A percentile compares a stretch with the other conserved stretches of the same genome.
These are phyloP conservation scores for Chlorella variabilis DNA, from an alignment of 163 green algal genomes.

Conservation along the genomic window DNA sequence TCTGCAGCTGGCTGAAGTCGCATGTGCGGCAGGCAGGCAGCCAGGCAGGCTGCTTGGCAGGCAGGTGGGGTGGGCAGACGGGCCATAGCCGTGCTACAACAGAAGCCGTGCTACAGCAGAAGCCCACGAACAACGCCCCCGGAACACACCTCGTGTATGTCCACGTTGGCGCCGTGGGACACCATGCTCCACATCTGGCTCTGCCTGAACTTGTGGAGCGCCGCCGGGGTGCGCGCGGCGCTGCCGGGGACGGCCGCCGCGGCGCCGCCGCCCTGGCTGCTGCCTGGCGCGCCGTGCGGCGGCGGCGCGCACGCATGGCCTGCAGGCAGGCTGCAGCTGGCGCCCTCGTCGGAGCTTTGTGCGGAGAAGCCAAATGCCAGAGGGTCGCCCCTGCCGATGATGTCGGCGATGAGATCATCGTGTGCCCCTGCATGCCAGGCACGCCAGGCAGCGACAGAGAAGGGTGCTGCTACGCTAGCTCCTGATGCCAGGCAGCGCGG, in stretches of 20 bases:
- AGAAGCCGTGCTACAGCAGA: no score
- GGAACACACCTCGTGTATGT: slow-evolving; percentile 49
- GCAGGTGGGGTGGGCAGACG: no score
- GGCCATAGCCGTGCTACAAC: no score
- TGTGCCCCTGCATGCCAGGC: not conserved
- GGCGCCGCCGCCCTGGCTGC: not conserved
- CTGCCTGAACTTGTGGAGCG: slow-evolving; percentile 19
- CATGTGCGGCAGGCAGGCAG: no score
- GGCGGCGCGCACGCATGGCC: not conserved
- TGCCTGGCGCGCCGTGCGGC: not conserved
- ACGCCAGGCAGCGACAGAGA: no score
- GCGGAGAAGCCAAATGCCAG: slow-evolving; percentile 1
- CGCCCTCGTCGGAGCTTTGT: not conserved
- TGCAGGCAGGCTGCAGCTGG: not conserved
- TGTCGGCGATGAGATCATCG: not conserved
- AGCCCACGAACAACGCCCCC: no score
- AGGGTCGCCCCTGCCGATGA: not conserved
- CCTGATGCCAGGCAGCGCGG: no score
- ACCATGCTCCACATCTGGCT: slow-evolving; percentile 1
- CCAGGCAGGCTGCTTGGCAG: no score
- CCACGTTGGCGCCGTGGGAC: slow-evolving; percentile 34
- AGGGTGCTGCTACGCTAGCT: no score
- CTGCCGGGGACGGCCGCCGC: not conserved
- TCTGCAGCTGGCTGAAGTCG: no score
- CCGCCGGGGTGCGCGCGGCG: not conserved